phyloP scores from a whole-genome alignment of 345 rosid genomes.

The Brassica carinata region DNA sequence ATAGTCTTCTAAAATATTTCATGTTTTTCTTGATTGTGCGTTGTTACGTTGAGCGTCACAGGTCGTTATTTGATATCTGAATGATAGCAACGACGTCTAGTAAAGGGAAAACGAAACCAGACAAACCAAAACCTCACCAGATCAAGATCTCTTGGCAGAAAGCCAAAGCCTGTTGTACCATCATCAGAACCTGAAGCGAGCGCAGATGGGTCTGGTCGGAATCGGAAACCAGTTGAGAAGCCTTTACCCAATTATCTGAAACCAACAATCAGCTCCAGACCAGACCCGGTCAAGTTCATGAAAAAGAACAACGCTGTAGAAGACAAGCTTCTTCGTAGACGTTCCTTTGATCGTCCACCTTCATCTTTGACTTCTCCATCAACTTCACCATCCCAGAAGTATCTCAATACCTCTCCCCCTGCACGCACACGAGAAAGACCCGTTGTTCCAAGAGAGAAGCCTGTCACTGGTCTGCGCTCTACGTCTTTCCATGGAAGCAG shows the following conservation, averaged over 20 bases:
- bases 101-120: conserved; percentile 27
- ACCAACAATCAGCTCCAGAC: conserved; percentile 59
- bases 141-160: conserved; percentile 36
- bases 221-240: conserved; percentile 28
- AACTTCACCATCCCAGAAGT: conserved; percentile 37
- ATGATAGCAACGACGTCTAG: conserved; percentile 47
- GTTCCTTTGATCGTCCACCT: conserved; percentile 76
- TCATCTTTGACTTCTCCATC: conserved; percentile 43
- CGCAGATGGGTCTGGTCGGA: conserved; percentile 33
- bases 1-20: neutral
- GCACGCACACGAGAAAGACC: conserved; percentile 32
- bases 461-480: conserved; percentile 39
- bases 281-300: conserved; percentile 40
- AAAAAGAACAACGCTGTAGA: conserved; percentile 44
- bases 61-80: conserved; percentile 23
- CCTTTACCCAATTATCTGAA: conserved; percentile 59
- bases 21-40: neutral
- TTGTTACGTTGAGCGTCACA: neutral
- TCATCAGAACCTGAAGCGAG: conserved; percentile 24
- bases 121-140: conserved; percentile 45
- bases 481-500: conserved; percentile 39
- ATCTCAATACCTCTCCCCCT: conserved; percentile 37
- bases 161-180: conserved; percentile 19
- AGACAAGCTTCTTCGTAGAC: conserved; percentile 57
- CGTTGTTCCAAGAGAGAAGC: conserved; percentile 41